Conservation (phyloP, 371 early-diverging fungal genomes). For the Rhizomucor miehei region DNA sequence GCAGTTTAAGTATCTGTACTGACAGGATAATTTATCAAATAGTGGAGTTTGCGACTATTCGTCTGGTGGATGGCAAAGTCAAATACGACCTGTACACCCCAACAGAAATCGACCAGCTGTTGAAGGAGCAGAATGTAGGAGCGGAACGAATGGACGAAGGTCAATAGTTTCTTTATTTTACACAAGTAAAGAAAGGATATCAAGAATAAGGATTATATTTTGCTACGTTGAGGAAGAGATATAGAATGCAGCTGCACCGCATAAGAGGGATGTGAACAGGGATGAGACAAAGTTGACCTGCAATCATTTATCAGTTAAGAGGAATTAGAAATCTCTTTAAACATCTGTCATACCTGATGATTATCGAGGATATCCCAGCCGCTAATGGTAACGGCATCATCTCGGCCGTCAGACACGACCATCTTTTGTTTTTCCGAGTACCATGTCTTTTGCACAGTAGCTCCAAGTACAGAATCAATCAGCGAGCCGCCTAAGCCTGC, state of each 20-base stretch:
- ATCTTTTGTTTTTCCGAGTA: slow-evolving; percentile 61
- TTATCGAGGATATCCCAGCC: slow-evolving; percentile 76
- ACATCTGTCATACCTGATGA: slow-evolving; percentile 55
- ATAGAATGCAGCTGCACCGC: slow-evolving; percentile 17
- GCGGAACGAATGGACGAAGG: slow-evolving; percentile 30
- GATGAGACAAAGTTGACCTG: slow-evolving; percentile 25
- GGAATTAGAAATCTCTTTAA: not conserved
- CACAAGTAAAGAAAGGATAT: not conserved
- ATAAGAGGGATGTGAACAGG: slow-evolving; percentile 13
- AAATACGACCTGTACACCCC: slow-evolving; percentile 68
- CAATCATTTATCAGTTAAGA: not conserved
- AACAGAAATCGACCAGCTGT: slow-evolving; percentile 73
- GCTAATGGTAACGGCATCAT: slow-evolving; percentile 49
- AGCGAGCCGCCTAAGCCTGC: slow-evolving; percentile 74
- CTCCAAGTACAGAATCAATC: slow-evolving; percentile 88
- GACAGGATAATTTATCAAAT: slow-evolving; percentile 5
- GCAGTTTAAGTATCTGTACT: not conserved
- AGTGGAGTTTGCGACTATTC: slow-evolving; percentile 85
- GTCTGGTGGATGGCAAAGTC: slow-evolving; percentile 48
- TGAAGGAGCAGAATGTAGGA: slow-evolving; percentile 65
- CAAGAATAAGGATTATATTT: not conserved
- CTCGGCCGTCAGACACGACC: slow-evolving; percentile 40
- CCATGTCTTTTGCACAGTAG: slow-evolving; percentile 70
- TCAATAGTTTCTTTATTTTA: slow-evolving; percentile 6
- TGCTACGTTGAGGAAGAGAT: not conserved